Percentiles rank a stretch among this genome's conserved stretches.
phyloP scores from a whole-genome alignment of 2,329 filamentous ascomycete genomes.

The Cladosporium austrohemisphaericum region DNA sequence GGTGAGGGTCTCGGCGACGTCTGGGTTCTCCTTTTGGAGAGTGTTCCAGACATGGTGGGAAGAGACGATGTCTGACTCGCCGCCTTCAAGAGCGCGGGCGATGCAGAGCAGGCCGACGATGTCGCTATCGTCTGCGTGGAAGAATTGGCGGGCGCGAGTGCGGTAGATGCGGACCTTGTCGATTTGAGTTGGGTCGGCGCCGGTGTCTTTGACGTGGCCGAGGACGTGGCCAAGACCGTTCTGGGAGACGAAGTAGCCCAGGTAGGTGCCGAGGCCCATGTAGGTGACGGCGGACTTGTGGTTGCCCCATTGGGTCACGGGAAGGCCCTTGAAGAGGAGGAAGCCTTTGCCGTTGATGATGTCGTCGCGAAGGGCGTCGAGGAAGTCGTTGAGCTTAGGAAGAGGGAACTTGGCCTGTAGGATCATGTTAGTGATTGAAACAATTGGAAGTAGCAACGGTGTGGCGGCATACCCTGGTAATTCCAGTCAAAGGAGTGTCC shows the following conservation, averaged over 20 bases:
- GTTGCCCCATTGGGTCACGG: conserved; percentile 69
- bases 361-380: conserved; percentile 58
- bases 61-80: conserved; percentile 77
- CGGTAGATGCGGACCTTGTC: conserved; percentile 87
- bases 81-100: conserved; percentile 71
- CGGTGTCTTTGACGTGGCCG: conserved; percentile 84
- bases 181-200: conserved; percentile 75
- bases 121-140: conserved; percentile 79
- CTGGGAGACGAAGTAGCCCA: conserved; percentile 84
- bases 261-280: conserved; percentile 75
- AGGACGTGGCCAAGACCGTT: conserved; percentile 82
- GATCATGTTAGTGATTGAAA: neutral
- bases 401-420: conserved; percentile 57
- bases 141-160: conserved; percentile 80
- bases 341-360: conserved; percentile 84
- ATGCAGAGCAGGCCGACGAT: conserved; percentile 81
- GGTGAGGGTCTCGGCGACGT: conserved; percentile 71
- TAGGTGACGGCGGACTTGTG: conserved; percentile 83
- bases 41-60: conserved; percentile 79
- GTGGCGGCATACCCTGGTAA: conserved; percentile 50
- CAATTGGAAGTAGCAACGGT: neutral
- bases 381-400: conserved; percentile 51
- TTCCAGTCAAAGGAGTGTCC: conserved; percentile 66
- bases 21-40: conserved; percentile 69
- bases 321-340: conserved; percentile 83